Evolutionary conservation across 2,329 filamentous ascomycete genomes (phyloP), one percentile per base, ranked within the genome.

Genomic region (Diaporthe sp.): DNA sequence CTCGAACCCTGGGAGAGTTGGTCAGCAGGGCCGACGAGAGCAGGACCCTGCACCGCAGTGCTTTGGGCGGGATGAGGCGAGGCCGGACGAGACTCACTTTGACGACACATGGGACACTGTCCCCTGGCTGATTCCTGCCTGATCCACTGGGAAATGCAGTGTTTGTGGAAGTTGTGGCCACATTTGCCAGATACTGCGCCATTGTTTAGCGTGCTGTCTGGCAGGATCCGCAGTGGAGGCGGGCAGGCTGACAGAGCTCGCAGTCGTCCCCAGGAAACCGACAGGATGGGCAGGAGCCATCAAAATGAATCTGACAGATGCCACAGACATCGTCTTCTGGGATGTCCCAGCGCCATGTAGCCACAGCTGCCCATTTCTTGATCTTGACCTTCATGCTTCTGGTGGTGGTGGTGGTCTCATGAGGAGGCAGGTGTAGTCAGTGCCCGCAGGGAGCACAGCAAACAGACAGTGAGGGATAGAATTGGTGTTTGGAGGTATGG

Each of bases 191-290:
- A 96, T 78, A 98, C 96, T 98, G 79, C 30, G 50, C 25, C 72
- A 28, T 64, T 25, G 12, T 47, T 54, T 54, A 68, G 47, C 64
- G 40, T 8, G 47, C 47, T 68, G 64, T 52, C 47, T 15, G 30
- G 47, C 6, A 22, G n/a, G 15, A 25, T n/a, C 28, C 5, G 64
- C 4, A 8, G 15, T 15, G 22, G 42, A n/a, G 42, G 42, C 42
- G 22, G 47, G 64, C 47, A 30, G 57, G 87, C 93, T 83, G 86
- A 98, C 96, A 89, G 75, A 99, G 88, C 75, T 94, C 94, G 85
- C 97, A 99, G 82, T 98, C 96, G 80, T 99, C 97, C 74, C 97
- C 97, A 19, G 97, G 97, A 82, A 95, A 98, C 88, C 97, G 98
- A 92, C 97, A 99, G 72, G 95, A 97, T 61, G 97, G 96, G 87